Evolutionary conservation across 176 grass and related monocot genomes (phyloP).

Genomic region (Thalia dealbata): DNA sequence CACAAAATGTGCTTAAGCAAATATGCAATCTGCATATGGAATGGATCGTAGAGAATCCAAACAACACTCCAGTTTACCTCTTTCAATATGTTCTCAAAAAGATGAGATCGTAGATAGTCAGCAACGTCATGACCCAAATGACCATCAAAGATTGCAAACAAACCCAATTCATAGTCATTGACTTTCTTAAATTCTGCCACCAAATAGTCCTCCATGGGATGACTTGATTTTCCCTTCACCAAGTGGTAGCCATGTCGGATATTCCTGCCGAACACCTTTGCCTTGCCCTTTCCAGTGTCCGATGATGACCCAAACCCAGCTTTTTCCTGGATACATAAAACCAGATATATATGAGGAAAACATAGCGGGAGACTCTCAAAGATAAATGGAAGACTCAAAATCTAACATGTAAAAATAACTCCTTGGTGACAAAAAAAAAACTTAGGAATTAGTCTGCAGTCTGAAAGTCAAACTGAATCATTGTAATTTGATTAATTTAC

Average conservation of each 20-base stretch:
- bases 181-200: slow-evolving; percentile 80
- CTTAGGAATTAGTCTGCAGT: not conserved
- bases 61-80: slow-evolving; percentile 49
- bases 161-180: slow-evolving; percentile 47
- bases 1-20: not conserved
- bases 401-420: not conserved
- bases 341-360: not conserved
- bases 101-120: slow-evolving; percentile 56
- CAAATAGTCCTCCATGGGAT: slow-evolving; percentile 89
- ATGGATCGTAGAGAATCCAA: not conserved
- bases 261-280: slow-evolving; percentile 53
- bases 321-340: slow-evolving; percentile 46
- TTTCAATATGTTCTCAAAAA: slow-evolving; percentile 84
- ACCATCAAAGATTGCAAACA: slow-evolving; percentile 95
- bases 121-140: slow-evolving; percentile 83
- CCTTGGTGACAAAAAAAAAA: not conserved
- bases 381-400: not conserved
- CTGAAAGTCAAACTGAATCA: not conserved
- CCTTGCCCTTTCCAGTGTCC: slow-evolving; percentile 88
- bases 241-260: slow-evolving; percentile 80
- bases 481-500: not conserved
- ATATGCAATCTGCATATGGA: not conserved
- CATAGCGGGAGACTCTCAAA: not conserved
- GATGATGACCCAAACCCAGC: slow-evolving; percentile 68
- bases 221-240: slow-evolving; percentile 88